Evolutionary conservation across 305 asterid species (phyloP).

Genomic region (Solanum hybrid): DNA sequence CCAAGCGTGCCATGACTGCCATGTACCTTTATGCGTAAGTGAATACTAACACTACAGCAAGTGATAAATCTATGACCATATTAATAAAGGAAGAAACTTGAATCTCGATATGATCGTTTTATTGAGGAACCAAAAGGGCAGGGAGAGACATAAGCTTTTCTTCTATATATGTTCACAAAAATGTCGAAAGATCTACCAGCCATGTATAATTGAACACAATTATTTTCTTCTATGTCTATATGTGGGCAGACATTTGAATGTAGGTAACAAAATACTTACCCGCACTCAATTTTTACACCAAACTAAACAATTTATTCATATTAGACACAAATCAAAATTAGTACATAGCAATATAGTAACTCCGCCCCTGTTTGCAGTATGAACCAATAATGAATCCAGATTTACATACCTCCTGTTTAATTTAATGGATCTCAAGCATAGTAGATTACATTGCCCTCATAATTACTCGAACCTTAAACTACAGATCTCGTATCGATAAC

Average conservation of each 20-base stretch:
- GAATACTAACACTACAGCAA: neutral
- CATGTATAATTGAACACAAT: neutral
- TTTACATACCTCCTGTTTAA: neutral
- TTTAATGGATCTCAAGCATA: neutral
- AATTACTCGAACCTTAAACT: neutral
- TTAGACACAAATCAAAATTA: neutral
- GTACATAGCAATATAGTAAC: neutral
- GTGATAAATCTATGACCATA: neutral
- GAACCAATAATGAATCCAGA: neutral
- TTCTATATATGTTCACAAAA: neutral
- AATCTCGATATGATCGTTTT: neutral
- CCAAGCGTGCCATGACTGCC: constrained; percentile 10
- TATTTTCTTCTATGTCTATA: neutral
- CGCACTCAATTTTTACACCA: neutral
- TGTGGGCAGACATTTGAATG: neutral
- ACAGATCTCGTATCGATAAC: neutral
- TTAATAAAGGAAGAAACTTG: neutral
- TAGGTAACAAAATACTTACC: neutral
- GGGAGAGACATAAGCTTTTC: neutral
- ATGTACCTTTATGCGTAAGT: neutral
- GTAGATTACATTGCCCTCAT: neutral
- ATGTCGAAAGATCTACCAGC: neutral
- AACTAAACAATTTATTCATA: neutral
- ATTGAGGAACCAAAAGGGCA: neutral
- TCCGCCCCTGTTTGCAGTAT: neutral